Percentiles rank a stretch among this genome's conserved stretches.
Conservation (phyloP, 2,329 filamentous ascomycete genomes). For the Colletotrichum lentis region DNA sequence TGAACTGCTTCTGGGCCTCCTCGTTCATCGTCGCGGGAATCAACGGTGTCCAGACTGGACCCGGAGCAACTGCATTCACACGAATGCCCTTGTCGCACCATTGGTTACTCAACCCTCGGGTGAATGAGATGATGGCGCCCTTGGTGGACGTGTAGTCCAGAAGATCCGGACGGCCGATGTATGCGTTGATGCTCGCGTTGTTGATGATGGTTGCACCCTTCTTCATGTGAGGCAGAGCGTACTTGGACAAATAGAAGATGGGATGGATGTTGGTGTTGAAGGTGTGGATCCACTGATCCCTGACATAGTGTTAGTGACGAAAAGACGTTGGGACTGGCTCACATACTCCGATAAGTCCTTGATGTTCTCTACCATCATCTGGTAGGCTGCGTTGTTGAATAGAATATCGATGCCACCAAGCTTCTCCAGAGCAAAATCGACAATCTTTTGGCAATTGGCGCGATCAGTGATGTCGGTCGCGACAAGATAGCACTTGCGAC, state of each 20-base stretch:
- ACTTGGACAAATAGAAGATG: conserved; percentile 83
- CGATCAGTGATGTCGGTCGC: conserved; percentile 70
- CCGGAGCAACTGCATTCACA: conserved; percentile 79
- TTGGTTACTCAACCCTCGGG: conserved; percentile 79
- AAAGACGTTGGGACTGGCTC: conserved; percentile 18
- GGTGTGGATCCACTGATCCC: conserved; percentile 78
- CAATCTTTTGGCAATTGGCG: conserved; percentile 73
- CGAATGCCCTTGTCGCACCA: conserved; percentile 75
- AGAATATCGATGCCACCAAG: conserved; percentile 78
- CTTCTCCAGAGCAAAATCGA: conserved; percentile 70
- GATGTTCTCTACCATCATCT: conserved; percentile 76
- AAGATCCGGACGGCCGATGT: conserved; percentile 80
- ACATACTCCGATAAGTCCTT: conserved; percentile 72
- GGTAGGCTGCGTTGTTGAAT: conserved; percentile 75
- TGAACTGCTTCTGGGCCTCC: conserved; percentile 76
- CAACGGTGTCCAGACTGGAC: conserved; percentile 80
- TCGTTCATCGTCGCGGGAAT: conserved; percentile 77
- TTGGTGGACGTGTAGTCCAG: conserved; percentile 85
- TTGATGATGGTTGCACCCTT: conserved; percentile 83
- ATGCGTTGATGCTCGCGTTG: conserved; percentile 84
- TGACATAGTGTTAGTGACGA: neutral
- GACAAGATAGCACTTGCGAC: conserved; percentile 70
- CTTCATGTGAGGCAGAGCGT: conserved; percentile 77
- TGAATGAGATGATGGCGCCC: conserved; percentile 82
- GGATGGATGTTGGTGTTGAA: conserved; percentile 87